Conservation (phyloP, 2,329 filamentous ascomycete genomes). For the Penicillium capsulatum region DNA sequence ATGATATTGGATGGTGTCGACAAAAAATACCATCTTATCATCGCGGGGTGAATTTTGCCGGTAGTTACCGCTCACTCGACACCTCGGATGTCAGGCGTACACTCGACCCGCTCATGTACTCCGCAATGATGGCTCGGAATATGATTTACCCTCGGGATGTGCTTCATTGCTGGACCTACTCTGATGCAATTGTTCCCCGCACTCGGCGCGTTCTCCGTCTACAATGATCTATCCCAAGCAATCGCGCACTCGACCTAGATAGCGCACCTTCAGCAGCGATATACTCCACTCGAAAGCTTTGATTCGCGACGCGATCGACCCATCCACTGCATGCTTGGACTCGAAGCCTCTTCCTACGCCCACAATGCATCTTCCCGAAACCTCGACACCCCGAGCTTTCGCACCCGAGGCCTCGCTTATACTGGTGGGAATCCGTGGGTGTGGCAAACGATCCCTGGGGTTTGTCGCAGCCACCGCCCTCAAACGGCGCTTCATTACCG, state of each 20-base stretch:
- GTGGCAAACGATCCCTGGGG: slow-evolving; percentile 42
- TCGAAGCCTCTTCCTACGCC: slow-evolving; percentile 3
- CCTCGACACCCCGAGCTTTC: slow-evolving; percentile 26
- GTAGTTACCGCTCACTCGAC: too few relatives aligned
- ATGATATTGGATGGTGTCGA: too few relatives aligned
- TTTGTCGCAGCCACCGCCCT: slow-evolving; percentile 43
- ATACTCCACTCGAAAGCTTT: slow-evolving; percentile 14
- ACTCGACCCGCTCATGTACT: too few relatives aligned
- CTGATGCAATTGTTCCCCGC: too few relatives aligned
- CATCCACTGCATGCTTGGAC: slow-evolving; percentile 1
- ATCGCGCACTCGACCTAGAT: background rate
- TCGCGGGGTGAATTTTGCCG: too few relatives aligned
- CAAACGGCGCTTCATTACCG: slow-evolving; percentile 43
- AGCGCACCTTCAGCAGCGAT: background rate
- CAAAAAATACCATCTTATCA: too few relatives aligned
- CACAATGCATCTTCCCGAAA: slow-evolving; percentile 17
- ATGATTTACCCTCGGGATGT: too few relatives aligned
- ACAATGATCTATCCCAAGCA: too few relatives aligned
- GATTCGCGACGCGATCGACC: slow-evolving; percentile 4
- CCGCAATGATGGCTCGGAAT: too few relatives aligned
- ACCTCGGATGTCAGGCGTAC: too few relatives aligned
- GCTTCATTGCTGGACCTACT: too few relatives aligned
- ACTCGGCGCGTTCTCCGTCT: too few relatives aligned
- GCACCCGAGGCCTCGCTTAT: slow-evolving; percentile 40
- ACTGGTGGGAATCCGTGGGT: slow-evolving; percentile 43